Evolutionary conservation across 192 early-diverging fungal species (phyloP).

Genomic region (Kickxella alabastrina): DNA sequence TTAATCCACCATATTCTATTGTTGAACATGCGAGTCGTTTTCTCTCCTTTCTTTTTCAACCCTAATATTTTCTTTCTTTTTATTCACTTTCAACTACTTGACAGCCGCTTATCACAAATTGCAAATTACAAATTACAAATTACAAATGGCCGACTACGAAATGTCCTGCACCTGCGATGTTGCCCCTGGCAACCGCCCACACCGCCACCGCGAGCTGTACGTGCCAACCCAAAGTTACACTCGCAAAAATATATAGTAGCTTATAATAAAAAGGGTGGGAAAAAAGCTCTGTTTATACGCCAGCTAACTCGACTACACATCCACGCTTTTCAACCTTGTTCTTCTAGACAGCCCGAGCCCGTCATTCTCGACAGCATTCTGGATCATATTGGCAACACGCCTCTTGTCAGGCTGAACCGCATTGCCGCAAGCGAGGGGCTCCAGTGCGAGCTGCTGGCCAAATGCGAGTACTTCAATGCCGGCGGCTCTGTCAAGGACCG

Average conservation of each 20-base stretch:
- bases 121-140: too few relatives aligned
- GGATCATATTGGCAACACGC: conserved; percentile 96
- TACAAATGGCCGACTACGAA: conserved; percentile 39
- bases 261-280: too few relatives aligned
- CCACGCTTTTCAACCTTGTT: too few relatives aligned
- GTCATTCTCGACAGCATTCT: conserved; percentile 83
- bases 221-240: conserved; percentile 5
- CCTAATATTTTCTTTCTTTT: too few relatives aligned
- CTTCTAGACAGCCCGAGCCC: conserved; percentile 62
- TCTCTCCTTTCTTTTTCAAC: neutral
- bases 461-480: conserved; percentile 99
- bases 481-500: conserved; percentile 99
- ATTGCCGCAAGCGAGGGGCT: conserved; percentile 84
- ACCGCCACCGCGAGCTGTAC: conserved; percentile 50
- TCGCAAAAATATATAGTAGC: neutral
- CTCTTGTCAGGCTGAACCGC: conserved; percentile 85
- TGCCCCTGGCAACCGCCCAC: conserved; percentile 36
- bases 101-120: too few relatives aligned
- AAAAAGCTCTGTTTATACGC: too few relatives aligned
- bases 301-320: too few relatives aligned
- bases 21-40: too few relatives aligned
- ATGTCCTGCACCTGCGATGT: conserved; percentile 48
- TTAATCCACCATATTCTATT: too few relatives aligned
- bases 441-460: conserved; percentile 92
- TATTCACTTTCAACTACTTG: neutral